Conservation (phyloP, 352 stramenopile species). For the Elongisporangium anandrum region DNA sequence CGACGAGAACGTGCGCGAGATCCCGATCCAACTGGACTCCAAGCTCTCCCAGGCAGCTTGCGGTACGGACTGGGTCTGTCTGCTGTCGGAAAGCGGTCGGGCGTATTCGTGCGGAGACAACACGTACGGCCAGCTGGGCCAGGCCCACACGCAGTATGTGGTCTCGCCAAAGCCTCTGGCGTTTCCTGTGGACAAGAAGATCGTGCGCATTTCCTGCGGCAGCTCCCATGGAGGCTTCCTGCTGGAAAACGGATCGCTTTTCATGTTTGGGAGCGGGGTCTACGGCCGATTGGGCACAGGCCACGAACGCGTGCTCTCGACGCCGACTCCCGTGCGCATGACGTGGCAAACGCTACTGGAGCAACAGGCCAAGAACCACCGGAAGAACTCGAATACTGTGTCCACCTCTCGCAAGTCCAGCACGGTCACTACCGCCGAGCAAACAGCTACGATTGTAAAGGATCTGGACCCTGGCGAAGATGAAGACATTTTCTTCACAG, state of each 20-base stretch:
- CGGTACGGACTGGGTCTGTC: slow-evolving; percentile 42
- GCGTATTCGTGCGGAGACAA: slow-evolving; percentile 54
- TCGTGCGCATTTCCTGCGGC: slow-evolving; percentile 49
- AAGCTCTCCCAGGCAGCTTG: slow-evolving; percentile 39
- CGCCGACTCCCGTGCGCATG: slow-evolving; percentile 31
- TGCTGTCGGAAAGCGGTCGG: slow-evolving; percentile 40
- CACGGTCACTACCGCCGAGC: not conserved
- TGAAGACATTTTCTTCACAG: slow-evolving; percentile 42
- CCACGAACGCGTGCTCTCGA: slow-evolving; percentile 9
- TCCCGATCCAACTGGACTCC: slow-evolving; percentile 36
- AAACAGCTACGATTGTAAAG: not conserved
- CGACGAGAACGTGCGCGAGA: slow-evolving; percentile 22
- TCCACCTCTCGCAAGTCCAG: not conserved
- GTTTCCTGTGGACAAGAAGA: slow-evolving; percentile 23
- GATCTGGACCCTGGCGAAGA: slow-evolving; percentile 11
- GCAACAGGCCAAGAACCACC: not conserved
- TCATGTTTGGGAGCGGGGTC: slow-evolving; percentile 64
- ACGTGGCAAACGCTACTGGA: slow-evolving; percentile 29
- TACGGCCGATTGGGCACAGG: slow-evolving; percentile 58
- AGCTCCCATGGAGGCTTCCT: slow-evolving; percentile 54
- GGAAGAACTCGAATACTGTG: not conserved
- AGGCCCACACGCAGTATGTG: slow-evolving; percentile 25
- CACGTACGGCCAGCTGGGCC: slow-evolving; percentile 55
- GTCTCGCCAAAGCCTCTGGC: slow-evolving; percentile 19
- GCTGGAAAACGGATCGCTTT: slow-evolving; percentile 45